A percentile compares a stretch with the other conserved stretches of the same genome.
phyloP scores from a whole-genome alignment of 306 rosid genomes.

The Cucumis hystrix region DNA sequence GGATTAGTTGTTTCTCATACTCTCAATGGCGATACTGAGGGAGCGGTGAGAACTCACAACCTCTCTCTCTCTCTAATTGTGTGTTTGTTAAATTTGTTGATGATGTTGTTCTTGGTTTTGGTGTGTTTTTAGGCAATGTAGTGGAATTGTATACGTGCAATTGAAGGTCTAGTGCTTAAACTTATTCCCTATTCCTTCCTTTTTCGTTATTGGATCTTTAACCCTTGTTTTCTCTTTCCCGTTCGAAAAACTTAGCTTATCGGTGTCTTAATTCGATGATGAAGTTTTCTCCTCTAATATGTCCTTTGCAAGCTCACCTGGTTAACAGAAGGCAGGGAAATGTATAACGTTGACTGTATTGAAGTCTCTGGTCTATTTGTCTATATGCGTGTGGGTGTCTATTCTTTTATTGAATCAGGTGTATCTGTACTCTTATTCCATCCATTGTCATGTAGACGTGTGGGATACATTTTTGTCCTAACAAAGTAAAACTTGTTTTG shows the following conservation, averaged over 20 bases:
- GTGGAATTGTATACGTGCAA: not conserved
- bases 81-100: not conserved
- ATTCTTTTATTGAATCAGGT: not conserved
- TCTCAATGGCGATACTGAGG: conserved; percentile 61
- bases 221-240: not conserved
- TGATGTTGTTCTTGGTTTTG: not conserved
- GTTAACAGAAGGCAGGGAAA: no score
- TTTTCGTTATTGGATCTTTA: not conserved
- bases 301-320: no score
- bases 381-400: not conserved
- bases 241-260: not conserved
- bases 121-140: not conserved
- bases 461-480: not conserved
- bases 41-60: conserved; percentile 33
- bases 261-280: not conserved
- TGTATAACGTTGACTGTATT: no score
- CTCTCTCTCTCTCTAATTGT: not conserved
- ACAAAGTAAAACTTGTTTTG: not conserved
- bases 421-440: not conserved
- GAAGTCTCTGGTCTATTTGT: no score
- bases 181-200: not conserved
- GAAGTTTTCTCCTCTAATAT: not conserved
- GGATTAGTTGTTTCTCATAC: conserved; percentile 63
- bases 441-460: not conserved
- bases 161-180: not conserved